Base-by-base conservation (phyloP, 2,329 filamentous ascomycete species). In the Colletotrichum truncatum region DNA sequence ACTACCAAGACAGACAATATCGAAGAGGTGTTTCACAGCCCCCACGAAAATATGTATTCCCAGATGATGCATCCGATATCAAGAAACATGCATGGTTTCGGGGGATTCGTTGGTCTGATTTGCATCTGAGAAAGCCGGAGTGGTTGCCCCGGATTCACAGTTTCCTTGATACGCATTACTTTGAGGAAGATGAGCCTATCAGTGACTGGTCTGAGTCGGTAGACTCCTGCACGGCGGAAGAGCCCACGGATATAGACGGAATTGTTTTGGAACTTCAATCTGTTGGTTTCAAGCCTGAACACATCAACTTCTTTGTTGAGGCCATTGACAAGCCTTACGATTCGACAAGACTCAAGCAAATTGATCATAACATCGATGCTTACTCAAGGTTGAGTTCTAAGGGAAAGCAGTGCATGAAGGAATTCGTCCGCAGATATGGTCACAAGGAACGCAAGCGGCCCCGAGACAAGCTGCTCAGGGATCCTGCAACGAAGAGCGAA, bases 41-140 rank as follows among this genome's bases (percentile, higher is more conserved):
- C n/a, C 52, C 59, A 9, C 48, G 80, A 1, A 83, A 88, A 30
- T 91, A 91, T 58, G 94, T 98, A 4, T 95, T 93, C 72, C 83
- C 92, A 0, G 87, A 96, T 67, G 94, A 97, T 72, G 94, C 93
- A 1, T 88, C 92, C 68, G 94, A 98, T 59, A 97, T 98, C 82
- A 98, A 97, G 75, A 80, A 85, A 4, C 96, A 98, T 77, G 87
- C 88, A 10, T 98, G 95, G 86, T 98, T 98, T 80, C 85, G 84
- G 61, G 88, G 89, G 52, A 87, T 97, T 14, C 86, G 88, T 1
- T 98, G 93, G 96, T 87, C 91, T 12, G 86, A 86, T 1, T 78
- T 97, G 14, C 91, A 96, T 72, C 78, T 85, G 32, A 85, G 88
- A 59, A 81, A 82, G 8, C 94, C 95, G 1, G 94, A 94, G 0